Base-by-base conservation (phyloP, 2,329 filamentous ascomycete species). In the Penicillium sp. region DNA sequence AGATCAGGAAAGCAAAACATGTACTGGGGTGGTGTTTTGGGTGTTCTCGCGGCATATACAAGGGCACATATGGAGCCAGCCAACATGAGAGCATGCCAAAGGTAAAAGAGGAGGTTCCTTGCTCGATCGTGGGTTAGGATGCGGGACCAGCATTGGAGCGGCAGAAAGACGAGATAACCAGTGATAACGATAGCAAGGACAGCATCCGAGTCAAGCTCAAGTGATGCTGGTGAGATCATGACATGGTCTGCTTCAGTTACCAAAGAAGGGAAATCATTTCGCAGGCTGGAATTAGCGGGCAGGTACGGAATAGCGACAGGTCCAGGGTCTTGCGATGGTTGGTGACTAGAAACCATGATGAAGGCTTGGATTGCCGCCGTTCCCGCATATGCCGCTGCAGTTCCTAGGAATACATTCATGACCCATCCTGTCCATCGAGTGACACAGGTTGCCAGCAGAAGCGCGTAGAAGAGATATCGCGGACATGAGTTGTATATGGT, bases 111-210 rank as follows among this genome's bases (percentile, higher is more conserved):
- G 4, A 64, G 29, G 26, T 60, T 60, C 3, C 61, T 57, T 3
- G 61, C 58, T 37, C 64, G 52, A 29, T 64, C 54, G 26, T 64
- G 49, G 0, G 57, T 57, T 17, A 66, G 48, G 4, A 60, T 52
- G 3, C 62, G 59, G 2, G 65, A 67, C 64, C 64, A 67, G 29
- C 59, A 63, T 48, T 67, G 64, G 12, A 67, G 44, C 2, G 65
- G 65, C 4, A 67, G 50, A 33, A 67, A 66, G 15, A 66, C 60
- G 5, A 67, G 61, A 42, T 67, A 67, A 2, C 61, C 64, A 1
- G 64, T 66, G 21, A 67, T 55, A 4, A 67, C 64, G 6, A 67
- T 62, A 5, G 62, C 63, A n/a, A 64, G 56, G 7, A 67, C 60
- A 4, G 64, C 64, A 49, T 67, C 64, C 3, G 58, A 57, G 32